phyloP scores from a whole-genome alignment of 805 yeast species.

The Nakazawaea ambrosiae region DNA sequence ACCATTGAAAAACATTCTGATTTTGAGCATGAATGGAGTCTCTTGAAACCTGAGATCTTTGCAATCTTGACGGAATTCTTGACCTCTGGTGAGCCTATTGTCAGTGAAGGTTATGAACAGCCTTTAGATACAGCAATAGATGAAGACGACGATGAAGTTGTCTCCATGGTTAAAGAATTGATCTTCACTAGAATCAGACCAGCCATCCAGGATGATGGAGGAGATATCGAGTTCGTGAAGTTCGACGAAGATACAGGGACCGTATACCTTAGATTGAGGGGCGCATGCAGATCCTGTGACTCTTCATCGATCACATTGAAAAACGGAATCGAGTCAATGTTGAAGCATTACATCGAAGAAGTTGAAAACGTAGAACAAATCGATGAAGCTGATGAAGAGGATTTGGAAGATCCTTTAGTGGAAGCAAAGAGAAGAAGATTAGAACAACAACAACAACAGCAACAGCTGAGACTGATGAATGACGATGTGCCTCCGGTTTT shows the following conservation, averaged over 20 bases:
- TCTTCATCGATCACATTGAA: conserved; percentile 87
- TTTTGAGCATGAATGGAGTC: conserved; percentile 45
- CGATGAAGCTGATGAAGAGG: conserved; percentile 77
- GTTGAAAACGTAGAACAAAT: conserved; percentile 84
- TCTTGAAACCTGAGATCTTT: conserved; percentile 62
- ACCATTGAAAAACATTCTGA: conserved; percentile 58
- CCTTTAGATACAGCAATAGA: conserved; percentile 23
- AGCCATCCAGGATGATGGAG: conserved; percentile 98
- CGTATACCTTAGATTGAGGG: conserved; percentile 82
- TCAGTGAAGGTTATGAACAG: conserved; percentile 32
- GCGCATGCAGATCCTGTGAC: conserved; percentile 94
- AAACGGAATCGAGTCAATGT: conserved; percentile 96
- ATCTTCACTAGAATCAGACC: conserved; percentile 95
- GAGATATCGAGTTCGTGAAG: conserved; percentile 85
- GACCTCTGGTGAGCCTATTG: conserved; percentile 49
- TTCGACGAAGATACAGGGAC: conserved; percentile 82
- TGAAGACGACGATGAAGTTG: conserved; percentile 74
- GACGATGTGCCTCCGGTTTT: conserved; percentile 29
- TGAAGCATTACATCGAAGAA: conserved; percentile 94
- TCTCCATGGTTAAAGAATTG: conserved; percentile 84
- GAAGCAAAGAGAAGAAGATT: conserved; percentile 14
- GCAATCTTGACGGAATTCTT: conserved; percentile 48
- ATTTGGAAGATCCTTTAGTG: conserved; percentile 31
- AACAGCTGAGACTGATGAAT: conserved; percentile 14
- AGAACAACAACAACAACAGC: conserved; percentile 5